Conservation (phyloP, 331 rosid genomes). For the Quercus lobata region DNA sequence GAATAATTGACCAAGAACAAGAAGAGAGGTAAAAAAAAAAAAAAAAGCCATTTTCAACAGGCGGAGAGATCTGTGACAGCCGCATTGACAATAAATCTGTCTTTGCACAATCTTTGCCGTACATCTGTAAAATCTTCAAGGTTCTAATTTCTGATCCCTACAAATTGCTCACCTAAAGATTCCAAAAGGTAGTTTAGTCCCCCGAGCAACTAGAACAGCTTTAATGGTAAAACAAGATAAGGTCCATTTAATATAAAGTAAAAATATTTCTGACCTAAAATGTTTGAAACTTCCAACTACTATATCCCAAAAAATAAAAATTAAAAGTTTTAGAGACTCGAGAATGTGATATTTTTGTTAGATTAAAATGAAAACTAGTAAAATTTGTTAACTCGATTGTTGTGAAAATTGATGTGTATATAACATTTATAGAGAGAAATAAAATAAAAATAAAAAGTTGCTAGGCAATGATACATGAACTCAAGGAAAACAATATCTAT, state of each 20-base stretch:
- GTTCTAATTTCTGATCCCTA: constrained; percentile 15
- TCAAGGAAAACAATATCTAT: no score
- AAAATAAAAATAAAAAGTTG: no score
- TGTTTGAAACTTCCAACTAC: not conserved
- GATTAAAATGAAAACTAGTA: no score
- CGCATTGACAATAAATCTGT: constrained; percentile 20
- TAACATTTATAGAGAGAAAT: no score
- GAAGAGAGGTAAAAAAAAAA: constrained; percentile 10
- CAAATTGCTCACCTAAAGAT: constrained; percentile 17
- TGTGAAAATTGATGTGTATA: no score
- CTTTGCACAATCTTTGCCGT: constrained; percentile 5
- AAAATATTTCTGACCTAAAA: not conserved
- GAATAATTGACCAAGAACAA: not conserved
- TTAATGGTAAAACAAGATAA: constrained; percentile 13
- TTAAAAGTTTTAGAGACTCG: no score
- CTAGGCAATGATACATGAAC: no score
- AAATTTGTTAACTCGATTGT: no score
- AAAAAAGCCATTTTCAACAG: constrained; percentile 11
- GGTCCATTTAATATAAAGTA: not conserved
- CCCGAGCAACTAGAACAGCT: constrained; percentile 14
- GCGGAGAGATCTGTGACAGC: constrained; percentile 18
- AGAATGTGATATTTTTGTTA: no score
- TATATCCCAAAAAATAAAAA: not conserved
- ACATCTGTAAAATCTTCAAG: constrained; percentile 13
- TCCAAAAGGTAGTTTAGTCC: constrained; percentile 3